Conservation (phyloP, 2,329 filamentous ascomycete genomes). For the Diaporthe helianthi region DNA sequence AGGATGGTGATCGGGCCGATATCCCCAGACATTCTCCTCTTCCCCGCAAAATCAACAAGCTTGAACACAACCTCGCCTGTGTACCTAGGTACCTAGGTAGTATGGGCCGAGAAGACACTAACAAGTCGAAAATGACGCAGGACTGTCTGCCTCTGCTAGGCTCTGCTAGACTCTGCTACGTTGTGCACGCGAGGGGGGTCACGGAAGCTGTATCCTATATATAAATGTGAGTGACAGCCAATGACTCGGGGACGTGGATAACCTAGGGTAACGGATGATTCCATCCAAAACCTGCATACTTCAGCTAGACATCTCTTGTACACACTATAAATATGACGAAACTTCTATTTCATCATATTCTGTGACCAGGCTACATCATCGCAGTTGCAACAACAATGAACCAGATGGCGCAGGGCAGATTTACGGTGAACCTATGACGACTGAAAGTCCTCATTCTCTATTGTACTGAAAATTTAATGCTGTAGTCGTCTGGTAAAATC, state of each 20-base stretch:
- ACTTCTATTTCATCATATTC: no score
- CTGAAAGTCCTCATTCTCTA: no score
- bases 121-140: slow-evolving; percentile 1
- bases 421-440: background rate
- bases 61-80: background rate
- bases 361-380: background rate
- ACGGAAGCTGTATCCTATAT: background rate
- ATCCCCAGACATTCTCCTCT: slow-evolving; percentile 8
- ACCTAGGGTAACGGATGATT: background rate
- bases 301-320: background rate
- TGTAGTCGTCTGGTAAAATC: no score
- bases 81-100: no score
- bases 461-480: no score
- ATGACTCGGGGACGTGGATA: background rate
- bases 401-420: background rate
- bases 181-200: no score
- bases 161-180: background rate
- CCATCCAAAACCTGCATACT: background rate
- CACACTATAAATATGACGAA: background rate
- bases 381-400: background rate
- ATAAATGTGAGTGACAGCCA: no score
- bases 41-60: slow-evolving; percentile 8
- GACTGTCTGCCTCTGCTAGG: no score
- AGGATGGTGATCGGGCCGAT: slow-evolving; percentile 1
- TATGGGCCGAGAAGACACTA: slow-evolving; percentile 1